Base-by-base conservation (phyloP, 257 asterid species). In the Nicotiana sylvestris region DNA sequence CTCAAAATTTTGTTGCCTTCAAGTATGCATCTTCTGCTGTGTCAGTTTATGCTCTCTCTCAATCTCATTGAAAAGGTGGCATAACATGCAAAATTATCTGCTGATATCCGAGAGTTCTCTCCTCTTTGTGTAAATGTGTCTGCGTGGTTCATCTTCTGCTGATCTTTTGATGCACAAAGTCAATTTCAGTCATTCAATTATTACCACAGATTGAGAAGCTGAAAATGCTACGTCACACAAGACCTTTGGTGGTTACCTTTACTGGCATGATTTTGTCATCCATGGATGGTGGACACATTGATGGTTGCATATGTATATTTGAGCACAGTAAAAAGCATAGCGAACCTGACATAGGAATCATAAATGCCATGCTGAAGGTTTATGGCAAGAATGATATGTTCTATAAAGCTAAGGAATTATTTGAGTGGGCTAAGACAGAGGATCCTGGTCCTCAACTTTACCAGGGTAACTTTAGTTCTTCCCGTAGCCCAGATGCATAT, bases 181-280 rank as follows among this genome's bases (percentile, higher is more conserved):
- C 80, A 46, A 49, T 74, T 2, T 17, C 25, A 27, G 80, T 74
- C 62, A 74, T 49, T 74, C 80, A 35, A 27, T 25, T 74, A 76
- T 81, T 80, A 49, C 77, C 84, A 85, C 91, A 94, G 99, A 86
- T 94, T 68, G 88, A 94, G 88, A 94, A 92, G 89, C 88, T 94
- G 72, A 89, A 83, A 81, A 58, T 66, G 66, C 91, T 92, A 79
- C 86, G 49, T 32, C 84, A 85, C 18, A 82, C 90, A 32, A 92
- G 88, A 89, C 94, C 98, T 78, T 81, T 94, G 89, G 90, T 89
- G 21, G 92, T 92, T 82, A 90, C 97, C 82, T 93, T 89, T 87
- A 91, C 98, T 29, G 99, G 98, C 82, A 90, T 96, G 97, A 93
- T 94, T 87, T 84, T 84, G 84, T 87, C 97, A 60, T 91, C 98